phyloP scores from a whole-genome alignment of 164 flowering plant species.

The Piper longum region DNA sequence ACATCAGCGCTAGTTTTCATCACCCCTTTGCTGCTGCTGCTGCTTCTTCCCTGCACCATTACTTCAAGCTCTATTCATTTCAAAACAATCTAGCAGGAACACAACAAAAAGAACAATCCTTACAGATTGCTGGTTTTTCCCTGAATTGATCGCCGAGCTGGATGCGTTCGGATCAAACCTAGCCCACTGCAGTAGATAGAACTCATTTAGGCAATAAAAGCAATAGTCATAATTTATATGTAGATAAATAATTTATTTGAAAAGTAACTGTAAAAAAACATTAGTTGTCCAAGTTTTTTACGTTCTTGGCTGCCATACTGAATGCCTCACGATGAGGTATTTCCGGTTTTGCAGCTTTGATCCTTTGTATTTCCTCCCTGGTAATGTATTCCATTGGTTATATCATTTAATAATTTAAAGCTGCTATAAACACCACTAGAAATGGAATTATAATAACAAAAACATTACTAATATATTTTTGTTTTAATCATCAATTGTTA shows the following conservation, averaged over 20 bases:
- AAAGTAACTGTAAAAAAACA: neutral
- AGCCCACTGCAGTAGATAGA: slow-evolving; percentile 7
- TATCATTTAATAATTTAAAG: too few species aligned
- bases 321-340: slow-evolving; percentile 88
- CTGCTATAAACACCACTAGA: neutral
- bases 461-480: too few species aligned
- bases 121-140: neutral
- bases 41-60: slow-evolving; percentile 2
- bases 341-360: slow-evolving; percentile 74
- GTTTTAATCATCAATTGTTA: too few species aligned
- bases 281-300: slow-evolving; percentile 10
- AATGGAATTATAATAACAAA: neutral
- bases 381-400: too few species aligned
- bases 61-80: too few species aligned
- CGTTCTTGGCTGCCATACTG: slow-evolving; percentile 81
- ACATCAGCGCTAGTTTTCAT: neutral
- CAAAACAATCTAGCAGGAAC: neutral
- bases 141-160: neutral
- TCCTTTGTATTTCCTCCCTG: slow-evolving; percentile 90
- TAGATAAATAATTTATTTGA: neutral
- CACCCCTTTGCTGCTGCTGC: neutral
- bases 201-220: neutral
- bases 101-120: neutral
- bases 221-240: neutral
- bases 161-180: slow-evolving; percentile 5